Conservation (phyloP, 768 basidiomycete genomes). For the Galerina sulciceps region DNA sequence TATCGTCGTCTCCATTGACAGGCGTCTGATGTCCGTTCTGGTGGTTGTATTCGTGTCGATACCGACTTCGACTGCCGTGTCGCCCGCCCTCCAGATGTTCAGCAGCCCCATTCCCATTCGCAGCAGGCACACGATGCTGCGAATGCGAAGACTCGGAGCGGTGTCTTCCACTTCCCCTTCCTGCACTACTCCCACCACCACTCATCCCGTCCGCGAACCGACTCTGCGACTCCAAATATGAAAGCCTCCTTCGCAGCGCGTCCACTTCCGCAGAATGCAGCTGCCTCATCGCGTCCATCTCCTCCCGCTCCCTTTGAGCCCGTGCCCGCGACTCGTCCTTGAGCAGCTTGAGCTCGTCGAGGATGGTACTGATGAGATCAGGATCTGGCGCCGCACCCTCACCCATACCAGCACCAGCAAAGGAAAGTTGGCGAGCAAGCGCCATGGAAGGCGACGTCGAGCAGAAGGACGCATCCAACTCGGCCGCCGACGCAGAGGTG, state of each 20-base stretch:
- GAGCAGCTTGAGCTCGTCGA: constrained; percentile 25
- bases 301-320: constrained; percentile 22
- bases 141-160: no score
- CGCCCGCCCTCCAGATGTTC: no score
- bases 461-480: neutral
- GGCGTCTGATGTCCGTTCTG: no score
- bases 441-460: neutral
- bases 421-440: neutral
- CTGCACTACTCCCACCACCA: neutral
- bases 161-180: neutral
- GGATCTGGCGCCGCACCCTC: constrained; percentile 8
- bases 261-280: constrained; percentile 29
- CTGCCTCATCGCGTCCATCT: constrained; percentile 23
- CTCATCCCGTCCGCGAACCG: constrained; percentile 2
- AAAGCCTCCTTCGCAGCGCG: constrained; percentile 24
- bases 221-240: constrained; percentile 24
- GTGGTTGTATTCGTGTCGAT: no score
- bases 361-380: constrained; percentile 12
- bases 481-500: neutral
- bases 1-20: neutral
- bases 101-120: no score
- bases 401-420: neutral
- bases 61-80: no score
- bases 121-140: no score
- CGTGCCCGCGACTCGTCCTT: constrained; percentile 19